Percentiles rank a stretch among this genome's conserved stretches.
These are phyloP conservation scores for Termitomyces sp. DNA, from an alignment of 768 basidiomycete species.

Conservation along the genomic window DNA sequence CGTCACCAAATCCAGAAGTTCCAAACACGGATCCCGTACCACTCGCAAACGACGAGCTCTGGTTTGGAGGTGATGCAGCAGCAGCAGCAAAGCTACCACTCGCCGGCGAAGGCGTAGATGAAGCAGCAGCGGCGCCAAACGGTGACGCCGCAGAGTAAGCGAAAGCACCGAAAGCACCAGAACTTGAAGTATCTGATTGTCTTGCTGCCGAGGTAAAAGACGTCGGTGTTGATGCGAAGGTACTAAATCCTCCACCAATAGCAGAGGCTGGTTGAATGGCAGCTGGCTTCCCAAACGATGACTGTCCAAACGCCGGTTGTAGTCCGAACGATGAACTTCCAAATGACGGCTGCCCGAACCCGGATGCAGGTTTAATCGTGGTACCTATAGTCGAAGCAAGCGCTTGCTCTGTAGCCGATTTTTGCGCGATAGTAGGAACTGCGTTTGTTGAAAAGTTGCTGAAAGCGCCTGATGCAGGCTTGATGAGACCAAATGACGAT, in stretches of 20 bases:
- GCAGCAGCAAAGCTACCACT: slow-evolving; percentile 17
- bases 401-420: slow-evolving; percentile 4
- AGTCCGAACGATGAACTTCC: slow-evolving; percentile 19
- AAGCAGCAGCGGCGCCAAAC: slow-evolving; percentile 19
- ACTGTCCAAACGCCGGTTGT: slow-evolving; percentile 26
- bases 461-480: slow-evolving; percentile 41
- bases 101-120: not conserved
- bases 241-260: slow-evolving; percentile 28
- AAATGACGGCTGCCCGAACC: slow-evolving; percentile 13
- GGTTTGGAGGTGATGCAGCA: slow-evolving; percentile 8
- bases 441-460: slow-evolving; percentile 19
- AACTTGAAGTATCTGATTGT: not conserved
- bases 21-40: slow-evolving; percentile 8
- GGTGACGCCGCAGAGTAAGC: slow-evolving; percentile 19
- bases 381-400: not conserved
- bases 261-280: slow-evolving; percentile 7
- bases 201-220: slow-evolving; percentile 7
- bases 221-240: slow-evolving; percentile 15
- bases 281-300: slow-evolving; percentile 32
- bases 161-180: slow-evolving; percentile 20
- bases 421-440: slow-evolving; percentile 1
- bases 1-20: not conserved
- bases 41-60: not conserved
- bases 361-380: slow-evolving; percentile 13
- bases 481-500: slow-evolving; percentile 24